Evolutionary conservation across 192 early-diverging fungal species (phyloP), one percentile per base, ranked within the genome.

Genomic region (Ambispora gerdemannii): DNA sequence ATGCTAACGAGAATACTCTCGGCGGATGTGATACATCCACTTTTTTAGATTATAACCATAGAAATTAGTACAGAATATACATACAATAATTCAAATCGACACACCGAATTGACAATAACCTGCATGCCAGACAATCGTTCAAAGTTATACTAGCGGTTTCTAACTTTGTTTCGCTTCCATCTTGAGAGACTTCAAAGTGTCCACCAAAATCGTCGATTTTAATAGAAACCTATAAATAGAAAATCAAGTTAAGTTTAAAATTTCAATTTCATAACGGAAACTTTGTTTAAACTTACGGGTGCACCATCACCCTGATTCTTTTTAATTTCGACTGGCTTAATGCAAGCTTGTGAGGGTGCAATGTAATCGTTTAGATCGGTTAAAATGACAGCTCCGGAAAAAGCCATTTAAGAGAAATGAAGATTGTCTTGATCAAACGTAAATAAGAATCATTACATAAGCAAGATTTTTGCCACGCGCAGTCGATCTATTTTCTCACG

Each of bases 291-390:
- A 35, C 72, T 55, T 53, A 80, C 87, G 68, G 70, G n/a, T 50
- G 82, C 65, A 27, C 74, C 51, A 19, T 51, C 70, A 7, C 67
- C 55, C 3, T 82, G 74, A 2, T 82, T 83, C 76, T 92, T 93
- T 70, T 88, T 81, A 19, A 91, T 81, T 63, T 93, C 87, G 1
- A 94, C 91, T 0, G 97, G 97, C 72, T 96, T 97, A 59, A 99
- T 95, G 82, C 97, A 99, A 53, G 92, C 95, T 75, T 97, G 95
- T 34, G 93, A 96, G 4, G 97, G 96, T 22, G 91, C 85, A 72
- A 99, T 97, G 67, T 90, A 99, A 82, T 99, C 97, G 74, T 99
- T 94, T 43, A 99, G 87, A 82, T 97, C 96, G 1, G 94, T 93
- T 10, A 99, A 81, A 50, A 88, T 81, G 52, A 96, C 82, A 31